Conservation (phyloP, 106 monocot genomes). For the Platanthera guangdongensis region DNA sequence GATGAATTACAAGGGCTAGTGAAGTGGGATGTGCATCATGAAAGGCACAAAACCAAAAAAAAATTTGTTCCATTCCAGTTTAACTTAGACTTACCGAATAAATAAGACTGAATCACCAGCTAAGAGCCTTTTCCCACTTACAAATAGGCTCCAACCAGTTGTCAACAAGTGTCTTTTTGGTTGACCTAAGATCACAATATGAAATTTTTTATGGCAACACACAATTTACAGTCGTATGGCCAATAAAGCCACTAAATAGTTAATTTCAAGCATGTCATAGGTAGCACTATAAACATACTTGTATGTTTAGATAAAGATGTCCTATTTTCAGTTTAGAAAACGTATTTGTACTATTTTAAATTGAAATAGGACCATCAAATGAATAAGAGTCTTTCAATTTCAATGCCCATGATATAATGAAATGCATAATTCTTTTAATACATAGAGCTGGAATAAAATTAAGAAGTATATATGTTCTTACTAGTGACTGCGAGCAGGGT, state of each 20-base stretch:
- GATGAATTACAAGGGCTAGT: background rate
- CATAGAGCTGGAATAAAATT: no score
- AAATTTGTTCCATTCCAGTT: background rate
- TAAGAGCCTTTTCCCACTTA: conserved; percentile 48
- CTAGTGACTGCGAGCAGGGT: no score
- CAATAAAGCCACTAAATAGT: background rate
- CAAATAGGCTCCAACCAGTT: conserved; percentile 42
- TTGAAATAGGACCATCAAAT: no score
- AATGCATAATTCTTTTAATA: no score
- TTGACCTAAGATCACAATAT: conserved; percentile 29
- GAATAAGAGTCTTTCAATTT: no score
- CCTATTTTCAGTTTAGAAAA: background rate
- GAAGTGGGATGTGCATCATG: background rate
- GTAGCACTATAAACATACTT: background rate
- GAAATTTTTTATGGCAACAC: background rate
- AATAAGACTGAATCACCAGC: conserved; percentile 66
- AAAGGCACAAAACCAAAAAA: background rate
- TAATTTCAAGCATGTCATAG: background rate
- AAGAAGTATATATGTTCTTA: no score
- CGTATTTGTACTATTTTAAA: background rate
- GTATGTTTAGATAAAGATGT: background rate
- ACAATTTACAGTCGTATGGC: background rate
- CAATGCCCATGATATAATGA: no score
- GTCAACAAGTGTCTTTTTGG: conserved; percentile 25
- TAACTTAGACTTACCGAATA: conserved; percentile 29